Conservation (phyloP, 2,329 filamentous ascomycete species). For the Sarocladiaceae sp. region DNA sequence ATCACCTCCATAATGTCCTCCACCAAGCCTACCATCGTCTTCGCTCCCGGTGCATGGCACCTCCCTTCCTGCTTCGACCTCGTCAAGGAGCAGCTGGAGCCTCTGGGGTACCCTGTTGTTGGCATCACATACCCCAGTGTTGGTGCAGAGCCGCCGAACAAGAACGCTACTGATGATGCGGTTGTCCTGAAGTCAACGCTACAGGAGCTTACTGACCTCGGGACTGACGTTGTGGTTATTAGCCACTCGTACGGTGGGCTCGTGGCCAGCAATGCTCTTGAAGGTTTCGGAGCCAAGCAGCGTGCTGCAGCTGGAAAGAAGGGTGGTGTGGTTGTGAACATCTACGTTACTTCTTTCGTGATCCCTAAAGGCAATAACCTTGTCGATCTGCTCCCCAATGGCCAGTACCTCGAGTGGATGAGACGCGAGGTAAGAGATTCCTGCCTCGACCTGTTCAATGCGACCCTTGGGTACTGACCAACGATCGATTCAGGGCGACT, state of each 20-base stretch:
- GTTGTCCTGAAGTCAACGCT: neutral
- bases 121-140: neutral
- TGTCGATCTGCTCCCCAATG: neutral
- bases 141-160: neutral
- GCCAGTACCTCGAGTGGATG: neutral
- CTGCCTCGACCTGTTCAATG: no score
- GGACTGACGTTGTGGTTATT: neutral
- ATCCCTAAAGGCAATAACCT: neutral
- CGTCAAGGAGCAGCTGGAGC: neutral
- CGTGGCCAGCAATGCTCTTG: neutral
- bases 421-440: neutral
- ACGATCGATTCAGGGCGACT: neutral
- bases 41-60: constrained; percentile 12
- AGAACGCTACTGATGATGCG: neutral
- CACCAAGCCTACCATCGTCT: constrained; percentile 9
- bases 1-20: neutral
- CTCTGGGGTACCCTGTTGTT: neutral
- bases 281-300: neutral
- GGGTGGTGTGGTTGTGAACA: neutral
- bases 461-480: no score
- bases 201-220: neutral
- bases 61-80: neutral
- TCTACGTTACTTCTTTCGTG: neutral
- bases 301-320: neutral
- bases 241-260: constrained; percentile 8